Base-by-base conservation (phyloP, 306 rosid species). In the Alnus glutinosa region DNA sequence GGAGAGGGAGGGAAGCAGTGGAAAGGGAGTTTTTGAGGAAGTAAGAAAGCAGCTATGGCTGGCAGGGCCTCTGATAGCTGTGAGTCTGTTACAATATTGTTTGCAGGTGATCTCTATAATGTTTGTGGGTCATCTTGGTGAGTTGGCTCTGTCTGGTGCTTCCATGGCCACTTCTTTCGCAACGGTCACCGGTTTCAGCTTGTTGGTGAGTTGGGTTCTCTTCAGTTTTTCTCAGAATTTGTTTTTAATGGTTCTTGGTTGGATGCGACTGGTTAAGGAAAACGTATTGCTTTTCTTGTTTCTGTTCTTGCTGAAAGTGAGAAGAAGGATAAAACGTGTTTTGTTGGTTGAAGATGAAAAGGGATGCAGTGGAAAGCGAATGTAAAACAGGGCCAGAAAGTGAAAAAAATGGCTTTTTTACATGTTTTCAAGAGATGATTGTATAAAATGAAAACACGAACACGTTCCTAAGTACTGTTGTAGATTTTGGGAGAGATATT, bases 61-160 rank as follows among this genome's bases (percentile, higher is more conserved):
- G n/a, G 92, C 97, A 64, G 96, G 96, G 50, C 94, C 97, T 32
- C 64, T 89, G 39, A 61, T 89, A 16, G 72, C 81, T 23, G 96
- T 86, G 59, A 81, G 79, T 71, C 23, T 93, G 1, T 77, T 91
- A 28, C 91, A 85, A 59, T 87, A 67, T 49, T 82, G 86, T 81
- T 70, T 86, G 3, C 94, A 88, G 82, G 72, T 89, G 42, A 88
- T 93, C 57, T 89, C 98, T 28, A 83, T 93, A 0, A 93, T 91
- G 98, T 93, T 89, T 47, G 92, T 91, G 1, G 94, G 96, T 12
- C 97, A 89, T 77, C 96, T 88, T 9, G 97, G 92, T 0, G 80
- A 89, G 10, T 10, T 91, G 18, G 15, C 93, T 49, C 92, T 89
- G 44, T 80, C 96, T 2, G 92, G 87, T 73, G 92, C 97, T 75